Percentiles rank a stretch among this genome's conserved stretches.
Evolutionary conservation across 2,329 filamentous ascomycete genomes (phyloP).

Genomic region (Dactylellina parvicollis): DNA sequence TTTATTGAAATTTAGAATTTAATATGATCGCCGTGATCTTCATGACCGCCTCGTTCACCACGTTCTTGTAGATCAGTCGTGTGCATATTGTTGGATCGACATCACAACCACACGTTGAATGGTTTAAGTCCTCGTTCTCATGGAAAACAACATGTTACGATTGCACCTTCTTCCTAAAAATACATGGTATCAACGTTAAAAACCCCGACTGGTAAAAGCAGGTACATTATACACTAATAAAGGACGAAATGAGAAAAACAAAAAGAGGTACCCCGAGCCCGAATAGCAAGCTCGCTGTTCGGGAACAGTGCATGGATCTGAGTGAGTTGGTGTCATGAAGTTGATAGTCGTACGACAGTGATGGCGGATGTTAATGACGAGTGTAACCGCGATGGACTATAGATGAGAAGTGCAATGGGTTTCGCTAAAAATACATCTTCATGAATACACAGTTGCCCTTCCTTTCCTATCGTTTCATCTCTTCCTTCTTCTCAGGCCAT

Average conservation of each 20-base stretch:
- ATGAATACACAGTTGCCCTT: slow-evolving; percentile 26
- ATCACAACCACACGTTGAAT: not conserved
- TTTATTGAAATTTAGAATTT: not conserved
- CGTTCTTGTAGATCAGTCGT: not conserved
- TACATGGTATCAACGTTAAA: slow-evolving; percentile 54
- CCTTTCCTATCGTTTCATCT: slow-evolving; percentile 16
- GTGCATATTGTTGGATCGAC: not conserved
- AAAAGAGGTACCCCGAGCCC: slow-evolving; percentile 9
- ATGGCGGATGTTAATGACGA: slow-evolving; percentile 1
- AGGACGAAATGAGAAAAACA: slow-evolving; percentile 6
- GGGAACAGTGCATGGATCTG: no score
- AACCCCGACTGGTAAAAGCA: slow-evolving; percentile 11
- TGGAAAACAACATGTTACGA: slow-evolving; percentile 14
- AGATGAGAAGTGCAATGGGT: slow-evolving; percentile 35
- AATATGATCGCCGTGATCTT: slow-evolving; percentile 5
- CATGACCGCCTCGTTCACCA: slow-evolving; percentile 5
- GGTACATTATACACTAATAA: slow-evolving; percentile 42
- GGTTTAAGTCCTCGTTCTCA: not conserved
- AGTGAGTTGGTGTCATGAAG: not conserved
- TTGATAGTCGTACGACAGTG: slow-evolving; percentile 3
- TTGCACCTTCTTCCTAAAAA: slow-evolving; percentile 44
- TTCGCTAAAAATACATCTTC: slow-evolving; percentile 45
- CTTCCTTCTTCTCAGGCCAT: slow-evolving; percentile 16
- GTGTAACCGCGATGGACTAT: no score
- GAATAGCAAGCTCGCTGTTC: no score